phyloP scores from a whole-genome alignment of 2,329 filamentous ascomycete species.

The Hypoxylon sp. region DNA sequence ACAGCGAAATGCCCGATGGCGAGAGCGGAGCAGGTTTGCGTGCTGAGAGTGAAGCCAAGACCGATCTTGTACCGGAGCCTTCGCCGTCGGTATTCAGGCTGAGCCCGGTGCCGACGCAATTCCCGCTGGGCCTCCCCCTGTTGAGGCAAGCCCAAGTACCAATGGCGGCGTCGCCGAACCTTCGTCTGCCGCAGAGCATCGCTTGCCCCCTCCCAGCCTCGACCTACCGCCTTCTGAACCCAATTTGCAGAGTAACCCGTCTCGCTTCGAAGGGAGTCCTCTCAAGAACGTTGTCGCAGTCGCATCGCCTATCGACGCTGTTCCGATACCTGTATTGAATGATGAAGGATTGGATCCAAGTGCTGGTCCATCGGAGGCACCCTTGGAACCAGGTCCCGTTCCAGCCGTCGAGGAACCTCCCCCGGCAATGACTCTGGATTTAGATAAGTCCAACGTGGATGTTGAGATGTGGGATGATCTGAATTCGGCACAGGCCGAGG shows the following conservation, averaged over 20 bases:
- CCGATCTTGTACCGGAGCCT: conserved; percentile 45
- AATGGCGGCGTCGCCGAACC: conserved; percentile 16
- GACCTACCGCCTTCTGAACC: conserved; percentile 44
- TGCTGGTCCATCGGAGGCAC: background rate
- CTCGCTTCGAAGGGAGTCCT: conserved; percentile 58
- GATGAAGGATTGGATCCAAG: conserved; percentile 1
- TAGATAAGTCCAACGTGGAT: conserved; percentile 10
- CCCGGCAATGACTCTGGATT: background rate
- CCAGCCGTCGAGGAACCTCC: conserved; percentile 4
- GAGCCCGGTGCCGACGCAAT: conserved; percentile 30
- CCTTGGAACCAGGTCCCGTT: conserved; percentile 18
- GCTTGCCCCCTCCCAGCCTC: conserved; percentile 41
- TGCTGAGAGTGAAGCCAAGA: conserved; percentile 44
- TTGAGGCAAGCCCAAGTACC: conserved; percentile 16
- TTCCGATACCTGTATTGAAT: conserved; percentile 33
- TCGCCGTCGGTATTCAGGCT: conserved; percentile 41
- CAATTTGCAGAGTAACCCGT: conserved; percentile 36
- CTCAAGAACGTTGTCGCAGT: conserved; percentile 59
- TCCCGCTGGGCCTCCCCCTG: background rate
- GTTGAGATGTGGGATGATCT: conserved; percentile 26
- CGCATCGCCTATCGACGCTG: conserved; percentile 54
- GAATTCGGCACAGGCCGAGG: background rate
- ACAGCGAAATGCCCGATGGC: conserved; percentile 54
- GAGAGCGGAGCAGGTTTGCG: conserved; percentile 51
- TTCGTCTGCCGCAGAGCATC: conserved; percentile 7